Base-by-base conservation (phyloP, 1,284 basidiomycete species). In the Melampsora larici-populina region DNA sequence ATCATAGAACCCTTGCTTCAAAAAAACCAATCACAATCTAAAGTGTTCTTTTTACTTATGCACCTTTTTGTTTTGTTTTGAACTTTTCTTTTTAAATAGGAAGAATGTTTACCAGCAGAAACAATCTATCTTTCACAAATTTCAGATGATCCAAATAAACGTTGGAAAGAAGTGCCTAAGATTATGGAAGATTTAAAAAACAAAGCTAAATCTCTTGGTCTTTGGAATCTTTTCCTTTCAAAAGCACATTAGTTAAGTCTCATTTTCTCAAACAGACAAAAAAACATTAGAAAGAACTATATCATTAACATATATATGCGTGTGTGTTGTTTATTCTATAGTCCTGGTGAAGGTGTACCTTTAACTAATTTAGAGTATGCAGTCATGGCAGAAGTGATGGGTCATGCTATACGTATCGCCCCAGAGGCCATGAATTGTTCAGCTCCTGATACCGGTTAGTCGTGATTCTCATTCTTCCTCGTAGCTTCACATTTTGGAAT, bases 201-300 rank as follows among this genome's bases (percentile, higher is more conserved):
- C 79, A 94, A 92, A 84, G 96, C 96, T 3, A 91, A 90, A 85
- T 87, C 89, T 81, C 88, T 90, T 55, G 96, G 96, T 1, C 87
- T 99, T 65, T 99, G 96, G 96, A 98, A 98, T 84, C 87, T 99
- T 62, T 98, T 98, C 88, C 86, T 98, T 79, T 94, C 92, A 87
- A 94, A 93, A 85, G 87, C 89, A 66, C 94, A 97, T 84, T 97
- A 96, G 84, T 93, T 58, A 93, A 36, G 40, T 49, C 15, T 24
- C 21, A 40, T 40, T 15, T 69, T 63, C 49, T 31, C 24, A 15
- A 48, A 43, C 21, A 24, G 40, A n/a, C n/a, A n/a, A n/a, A n/a
- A n/a, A n/a, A n/a, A n/a, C 40, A 67, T 49, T 46, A 13, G 13
- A 2, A 24, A 51, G 21, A 70, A 24, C 21, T 18, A 0, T 21